Percentiles rank a stretch among this genome's conserved stretches.
These are phyloP conservation scores for Trapa incisa DNA, from an alignment of 345 rosid species.

Conservation along the genomic window DNA sequence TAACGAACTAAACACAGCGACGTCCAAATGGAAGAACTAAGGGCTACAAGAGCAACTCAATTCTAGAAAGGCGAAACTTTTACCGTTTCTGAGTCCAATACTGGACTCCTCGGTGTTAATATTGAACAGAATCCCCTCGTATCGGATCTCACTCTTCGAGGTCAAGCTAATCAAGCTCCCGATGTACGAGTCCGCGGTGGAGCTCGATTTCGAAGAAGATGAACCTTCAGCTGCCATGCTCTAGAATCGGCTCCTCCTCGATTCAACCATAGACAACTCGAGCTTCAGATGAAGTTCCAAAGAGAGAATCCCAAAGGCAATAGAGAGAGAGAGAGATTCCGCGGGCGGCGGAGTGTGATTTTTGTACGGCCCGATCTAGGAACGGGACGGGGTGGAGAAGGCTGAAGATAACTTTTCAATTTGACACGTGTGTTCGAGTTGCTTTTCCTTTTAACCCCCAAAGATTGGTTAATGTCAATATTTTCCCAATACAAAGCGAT, in stretches of 20 bases:
- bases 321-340: neutral
- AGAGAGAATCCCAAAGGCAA: neutral
- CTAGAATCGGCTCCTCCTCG: neutral
- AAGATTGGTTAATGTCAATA: no score
- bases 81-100: constrained; percentile 86
- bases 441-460: no score
- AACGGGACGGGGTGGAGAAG: neutral
- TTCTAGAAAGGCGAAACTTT: neutral
- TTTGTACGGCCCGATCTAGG: neutral
- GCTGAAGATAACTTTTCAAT: no score
- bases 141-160: constrained; percentile 93
- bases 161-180: constrained; percentile 97
- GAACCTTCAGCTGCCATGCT: constrained; percentile 51
- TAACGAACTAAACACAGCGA: neutral
- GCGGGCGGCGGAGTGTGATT: neutral
- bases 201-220: constrained; percentile 42
- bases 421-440: no score
- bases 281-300: no score
- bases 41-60: neutral
- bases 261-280: neutral
- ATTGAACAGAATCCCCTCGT: constrained; percentile 83
- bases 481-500: no score
- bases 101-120: constrained; percentile 95
- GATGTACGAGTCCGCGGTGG: constrained; percentile 80
- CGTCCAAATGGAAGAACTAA: neutral